A percentile compares a stretch with the other conserved stretches of the same genome.
phyloP scores from a whole-genome alignment of 202 grass and related monocot species.

The Panicum virgatum region DNA sequence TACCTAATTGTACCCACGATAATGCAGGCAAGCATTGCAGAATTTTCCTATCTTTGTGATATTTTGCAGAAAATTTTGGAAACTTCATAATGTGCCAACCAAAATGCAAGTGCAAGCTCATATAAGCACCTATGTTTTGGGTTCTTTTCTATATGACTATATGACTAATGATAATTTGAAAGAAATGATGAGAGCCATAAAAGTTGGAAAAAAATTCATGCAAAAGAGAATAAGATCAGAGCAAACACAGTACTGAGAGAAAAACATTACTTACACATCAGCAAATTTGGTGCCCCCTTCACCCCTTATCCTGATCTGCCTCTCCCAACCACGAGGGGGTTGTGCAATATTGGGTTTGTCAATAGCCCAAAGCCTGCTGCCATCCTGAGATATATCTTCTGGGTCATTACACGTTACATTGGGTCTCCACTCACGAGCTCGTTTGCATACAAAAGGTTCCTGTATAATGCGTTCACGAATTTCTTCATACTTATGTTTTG shows the following conservation, averaged over 20 bases:
- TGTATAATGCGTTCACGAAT: constrained; percentile 87
- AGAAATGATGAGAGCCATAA: background rate
- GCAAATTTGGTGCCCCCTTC: constrained; percentile 98
- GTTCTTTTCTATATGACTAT: constrained; percentile 9
- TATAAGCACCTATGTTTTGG: background rate
- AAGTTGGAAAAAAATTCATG: background rate
- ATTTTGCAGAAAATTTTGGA: background rate
- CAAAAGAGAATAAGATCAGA: constrained; percentile 30
- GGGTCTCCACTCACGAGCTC: constrained; percentile 79
- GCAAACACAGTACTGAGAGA: constrained; percentile 14
- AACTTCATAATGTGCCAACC: background rate
- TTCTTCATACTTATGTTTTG: constrained; percentile 93
- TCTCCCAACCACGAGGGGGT: constrained; percentile 87
- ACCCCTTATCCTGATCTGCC: constrained; percentile 91
- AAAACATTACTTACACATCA: constrained; percentile 72
- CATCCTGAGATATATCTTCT: constrained; percentile 97
- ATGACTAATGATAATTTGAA: background rate
- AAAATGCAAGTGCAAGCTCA: background rate
- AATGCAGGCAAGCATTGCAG: background rate
- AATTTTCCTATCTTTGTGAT: background rate
- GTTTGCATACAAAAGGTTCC: constrained; percentile 81
- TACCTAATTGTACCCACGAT: background rate
- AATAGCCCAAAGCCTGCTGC: constrained; percentile 94
- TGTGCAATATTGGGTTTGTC: constrained; percentile 94
- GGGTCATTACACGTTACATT: constrained; percentile 67